Conservation (phyloP, 148 eudicot species). For the Spergularia bocconei region DNA sequence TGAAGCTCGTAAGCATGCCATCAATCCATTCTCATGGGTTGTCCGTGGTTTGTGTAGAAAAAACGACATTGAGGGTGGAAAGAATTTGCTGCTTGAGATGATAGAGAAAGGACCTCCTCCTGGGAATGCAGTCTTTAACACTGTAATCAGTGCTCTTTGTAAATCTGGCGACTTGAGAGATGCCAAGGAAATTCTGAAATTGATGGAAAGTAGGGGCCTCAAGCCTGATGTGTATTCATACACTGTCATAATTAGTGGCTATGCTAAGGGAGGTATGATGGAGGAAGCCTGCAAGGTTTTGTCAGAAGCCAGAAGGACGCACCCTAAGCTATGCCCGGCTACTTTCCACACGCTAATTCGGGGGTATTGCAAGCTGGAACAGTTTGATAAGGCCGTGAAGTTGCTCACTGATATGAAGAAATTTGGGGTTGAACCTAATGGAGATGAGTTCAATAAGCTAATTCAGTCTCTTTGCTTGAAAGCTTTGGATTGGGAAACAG, state of each 20-base stretch:
- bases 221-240: conserved; percentile 86
- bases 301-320: conserved; percentile 65
- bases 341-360: conserved; percentile 72
- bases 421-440: conserved; percentile 62
- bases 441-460: conserved; percentile 77
- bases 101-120: conserved; percentile 80
- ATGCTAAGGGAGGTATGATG: conserved; percentile 66
- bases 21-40: conserved; percentile 55
- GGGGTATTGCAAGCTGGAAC: conserved; percentile 75
- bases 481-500: conserved; percentile 80
- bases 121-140: conserved; percentile 66
- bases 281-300: conserved; percentile 69
- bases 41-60: conserved; percentile 62
- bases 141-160: conserved; percentile 46
- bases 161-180: conserved; percentile 65
- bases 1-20: conserved; percentile 48
- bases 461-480: conserved; percentile 86
- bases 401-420: conserved; percentile 68
- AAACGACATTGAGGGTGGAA: conserved; percentile 58
- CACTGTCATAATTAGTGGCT: conserved; percentile 77
- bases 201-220: conserved; percentile 76
- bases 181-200: conserved; percentile 47
- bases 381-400: conserved; percentile 68
- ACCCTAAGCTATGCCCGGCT: conserved; percentile 56
- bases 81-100: conserved; percentile 63